phyloP scores from a whole-genome alignment of 225 moss, liverwort and hornwort genomes.

The Thuidium tamariscinum region DNA sequence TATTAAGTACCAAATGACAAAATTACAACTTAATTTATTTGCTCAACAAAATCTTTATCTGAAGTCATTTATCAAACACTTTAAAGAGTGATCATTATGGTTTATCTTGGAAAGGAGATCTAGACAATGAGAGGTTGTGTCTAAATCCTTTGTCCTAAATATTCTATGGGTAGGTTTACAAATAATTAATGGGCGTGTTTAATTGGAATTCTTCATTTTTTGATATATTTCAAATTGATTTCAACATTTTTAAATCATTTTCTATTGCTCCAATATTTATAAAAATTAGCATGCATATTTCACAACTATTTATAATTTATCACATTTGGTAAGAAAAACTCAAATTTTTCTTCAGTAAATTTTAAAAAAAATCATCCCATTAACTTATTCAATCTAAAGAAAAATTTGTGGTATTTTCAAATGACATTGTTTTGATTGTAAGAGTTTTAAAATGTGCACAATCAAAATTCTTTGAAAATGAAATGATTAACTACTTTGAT shows the following conservation, averaged over 20 bases:
- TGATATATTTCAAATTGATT: too few relatives aligned
- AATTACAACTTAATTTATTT: not conserved
- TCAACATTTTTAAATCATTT: not conserved
- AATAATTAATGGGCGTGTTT: not conserved
- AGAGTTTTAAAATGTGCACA: not conserved
- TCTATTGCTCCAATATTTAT: not conserved
- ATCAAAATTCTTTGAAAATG: not conserved
- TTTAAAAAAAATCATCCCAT: too few relatives aligned
- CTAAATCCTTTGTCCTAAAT: fast-evolving
- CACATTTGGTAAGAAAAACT: not conserved
- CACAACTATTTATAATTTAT: not conserved
- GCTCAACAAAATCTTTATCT: fast-evolving
- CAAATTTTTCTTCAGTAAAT: fast-evolving
- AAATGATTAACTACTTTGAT: too few relatives aligned
- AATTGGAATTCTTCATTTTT: not conserved
- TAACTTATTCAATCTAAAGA: not conserved
- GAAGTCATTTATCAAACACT: not conserved
- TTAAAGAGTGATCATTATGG: not conserved
- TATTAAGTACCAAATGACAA: not conserved
- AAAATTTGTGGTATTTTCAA: not conserved
- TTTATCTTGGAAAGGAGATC: not conserved
- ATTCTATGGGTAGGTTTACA: too few relatives aligned
- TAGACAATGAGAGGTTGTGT: too few relatives aligned
- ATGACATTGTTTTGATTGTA: not conserved
- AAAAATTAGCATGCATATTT: not conserved